phyloP scores from a whole-genome alignment of 2,329 filamentous ascomycete genomes.

The Cryphonectria naterciae region DNA sequence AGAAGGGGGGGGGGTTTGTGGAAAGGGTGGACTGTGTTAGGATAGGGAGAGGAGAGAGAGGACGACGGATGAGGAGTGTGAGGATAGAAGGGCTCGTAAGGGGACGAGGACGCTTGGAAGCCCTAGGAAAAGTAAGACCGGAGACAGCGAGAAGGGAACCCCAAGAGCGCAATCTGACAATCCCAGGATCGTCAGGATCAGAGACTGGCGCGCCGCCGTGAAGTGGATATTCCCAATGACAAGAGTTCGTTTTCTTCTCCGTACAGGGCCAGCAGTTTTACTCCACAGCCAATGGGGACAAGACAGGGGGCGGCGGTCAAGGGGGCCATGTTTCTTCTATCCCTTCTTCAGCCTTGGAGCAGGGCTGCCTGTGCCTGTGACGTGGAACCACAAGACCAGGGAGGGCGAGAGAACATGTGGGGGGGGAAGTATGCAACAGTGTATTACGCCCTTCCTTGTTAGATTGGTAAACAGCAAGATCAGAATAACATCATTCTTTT shows the following conservation, averaged over 20 bases:
- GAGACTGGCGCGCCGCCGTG: background rate
- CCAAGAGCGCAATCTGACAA: conserved; percentile 7
- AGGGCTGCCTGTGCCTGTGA: background rate
- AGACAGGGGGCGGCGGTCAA: background rate
- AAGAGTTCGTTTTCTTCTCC: background rate
- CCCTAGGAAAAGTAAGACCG: background rate
- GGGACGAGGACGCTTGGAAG: background rate
- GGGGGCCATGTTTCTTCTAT: background rate
- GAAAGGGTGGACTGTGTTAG: background rate
- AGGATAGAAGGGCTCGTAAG: background rate
- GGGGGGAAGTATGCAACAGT: background rate
- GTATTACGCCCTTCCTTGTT: background rate
- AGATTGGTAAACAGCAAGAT: background rate
- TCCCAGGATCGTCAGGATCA: conserved; percentile 9
- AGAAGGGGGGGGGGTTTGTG: background rate
- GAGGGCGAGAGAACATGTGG: background rate
- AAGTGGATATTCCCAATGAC: background rate
- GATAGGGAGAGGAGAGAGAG: background rate
- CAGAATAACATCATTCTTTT: background rate
- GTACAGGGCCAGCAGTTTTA: background rate
- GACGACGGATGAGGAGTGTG: background rate
- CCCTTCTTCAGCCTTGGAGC: background rate
- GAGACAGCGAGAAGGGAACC: conserved; percentile 21
- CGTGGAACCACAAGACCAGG: background rate
- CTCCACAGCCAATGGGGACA: background rate